Evolutionary conservation across 2,329 filamentous ascomycete species (phyloP).

Genomic region (Hymenoscyphus fraxineus): DNA sequence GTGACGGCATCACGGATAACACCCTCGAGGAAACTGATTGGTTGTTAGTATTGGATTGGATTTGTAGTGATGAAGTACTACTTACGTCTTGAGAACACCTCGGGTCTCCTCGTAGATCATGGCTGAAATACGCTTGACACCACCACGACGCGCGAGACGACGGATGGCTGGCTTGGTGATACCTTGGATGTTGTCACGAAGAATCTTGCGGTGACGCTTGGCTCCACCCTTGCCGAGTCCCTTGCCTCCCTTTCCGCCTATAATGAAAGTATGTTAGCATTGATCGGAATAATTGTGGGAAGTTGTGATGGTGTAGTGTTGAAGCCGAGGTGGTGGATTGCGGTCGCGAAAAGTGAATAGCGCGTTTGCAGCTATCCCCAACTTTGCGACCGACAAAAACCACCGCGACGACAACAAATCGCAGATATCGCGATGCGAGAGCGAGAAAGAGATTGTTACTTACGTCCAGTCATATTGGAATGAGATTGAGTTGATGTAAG

Average conservation of each 20-base stretch:
- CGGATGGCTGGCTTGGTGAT: conserved; percentile 98
- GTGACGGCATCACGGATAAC: conserved; percentile 71
- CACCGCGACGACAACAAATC: conserved; percentile 20
- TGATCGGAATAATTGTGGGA: conserved; percentile 14
- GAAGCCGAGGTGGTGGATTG: conserved; percentile 13
- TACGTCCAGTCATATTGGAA: conserved; percentile 70
- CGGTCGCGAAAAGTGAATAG: conserved; percentile 23
- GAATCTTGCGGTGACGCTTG: conserved; percentile 99
- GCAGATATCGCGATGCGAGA: conserved; percentile 16
- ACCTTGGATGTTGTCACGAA: conserved; percentile 99
- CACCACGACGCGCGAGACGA: conserved; percentile 97
- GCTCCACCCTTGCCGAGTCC: conserved; percentile 96
- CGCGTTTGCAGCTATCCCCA: conserved; percentile 24
- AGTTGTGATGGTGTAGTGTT: conserved; percentile 16
- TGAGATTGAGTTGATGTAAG: conserved; percentile 25
- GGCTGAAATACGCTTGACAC: conserved; percentile 99
- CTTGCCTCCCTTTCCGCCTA: conserved; percentile 68
- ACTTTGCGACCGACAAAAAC: conserved; percentile 28
- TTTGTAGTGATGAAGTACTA: not conserved
- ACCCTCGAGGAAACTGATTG: conserved; percentile 63
- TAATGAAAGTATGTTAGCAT: conserved; percentile 43
- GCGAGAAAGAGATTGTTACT: conserved; percentile 41
- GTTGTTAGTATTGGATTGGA: not conserved
- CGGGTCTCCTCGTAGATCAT: conserved; percentile 59
- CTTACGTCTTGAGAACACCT: conserved; percentile 68